Base-by-base conservation (phyloP, 2,329 filamentous ascomycete species). In the Colletotrichum paranaense region DNA sequence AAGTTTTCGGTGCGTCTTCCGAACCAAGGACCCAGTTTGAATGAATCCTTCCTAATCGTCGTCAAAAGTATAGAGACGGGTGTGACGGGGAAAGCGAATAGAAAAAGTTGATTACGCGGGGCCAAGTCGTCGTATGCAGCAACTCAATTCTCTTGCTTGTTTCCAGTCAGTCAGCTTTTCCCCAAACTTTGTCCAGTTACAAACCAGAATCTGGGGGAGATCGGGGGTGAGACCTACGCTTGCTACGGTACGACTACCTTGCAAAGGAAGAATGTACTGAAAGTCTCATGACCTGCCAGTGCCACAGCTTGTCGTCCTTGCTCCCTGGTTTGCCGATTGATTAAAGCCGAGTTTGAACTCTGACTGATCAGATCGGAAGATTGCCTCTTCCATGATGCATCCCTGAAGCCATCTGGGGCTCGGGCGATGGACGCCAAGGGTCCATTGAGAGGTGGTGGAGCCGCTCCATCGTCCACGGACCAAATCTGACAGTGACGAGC, bases 301-400 rank as follows among this genome's bases (percentile, higher is more conserved):
- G 26, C 55, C 53, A 38, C 38, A 59, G 55, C 62, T 66, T 38
- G 28, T 42, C 30, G 9, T 52, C 30, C n/a, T 30, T 42, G 26
- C 57, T 49, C 57, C 63, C 38, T 72, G 42, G 42, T 19, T n/a
- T 49, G 42, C 42, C 42, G 42, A 49, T 49, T 49, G 16, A 49
- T 65, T 52, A 55, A 69, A 64, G 55, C 52, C 26, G 66, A 49
- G 32, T n/a, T 22, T 46, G 46, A 68, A 55, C 46, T 53, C 28
- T 56, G 66, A 65, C 70, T 69, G 70, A 73, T 73, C 66, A 56
- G 70, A 73, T 73, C 66, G 70, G 67, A 68, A 53, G 66, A 55
- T 69, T 65, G 46, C 70, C 70, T 55, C 66, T 60, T 69, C 58
- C 58, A 69, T 60, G 66, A 64, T 69, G 46, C 66, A 65, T 70